phyloP scores from a whole-genome alignment of 768 basidiomycete species.

The Mycena metata region DNA sequence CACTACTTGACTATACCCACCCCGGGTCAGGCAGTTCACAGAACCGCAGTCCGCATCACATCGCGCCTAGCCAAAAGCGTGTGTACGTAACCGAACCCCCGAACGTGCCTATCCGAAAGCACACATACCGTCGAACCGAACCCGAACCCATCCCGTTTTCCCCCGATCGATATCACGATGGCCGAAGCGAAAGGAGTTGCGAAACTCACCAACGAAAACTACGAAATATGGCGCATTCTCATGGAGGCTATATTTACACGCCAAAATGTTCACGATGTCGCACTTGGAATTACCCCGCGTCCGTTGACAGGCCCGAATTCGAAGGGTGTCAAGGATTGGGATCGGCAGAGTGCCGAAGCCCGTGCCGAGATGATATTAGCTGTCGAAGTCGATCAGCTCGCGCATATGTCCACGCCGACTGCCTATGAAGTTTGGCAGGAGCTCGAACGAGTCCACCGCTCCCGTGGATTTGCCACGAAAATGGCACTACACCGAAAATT shows the following conservation, averaged over 20 bases:
- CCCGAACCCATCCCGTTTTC: too few relatives aligned
- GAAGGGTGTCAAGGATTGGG: conserved; percentile 23
- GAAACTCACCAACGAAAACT: conserved; percentile 29
- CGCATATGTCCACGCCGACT: conserved; percentile 32
- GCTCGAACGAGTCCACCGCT: conserved; percentile 41
- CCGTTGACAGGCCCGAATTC: conserved; percentile 9
- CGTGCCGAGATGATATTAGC: conserved; percentile 35
- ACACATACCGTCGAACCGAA: not conserved
- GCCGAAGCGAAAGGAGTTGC: conserved; percentile 15
- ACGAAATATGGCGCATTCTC: conserved; percentile 25
- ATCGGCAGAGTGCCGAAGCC: too few relatives aligned
- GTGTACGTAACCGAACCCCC: conserved; percentile 3
- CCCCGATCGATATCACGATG: too few relatives aligned
- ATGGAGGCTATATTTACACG: conserved; percentile 16
- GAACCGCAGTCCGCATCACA: too few relatives aligned
- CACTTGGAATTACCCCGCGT: not conserved
- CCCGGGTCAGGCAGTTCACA: too few relatives aligned
- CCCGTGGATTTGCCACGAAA: conserved; percentile 45
- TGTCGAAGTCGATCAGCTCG: conserved; percentile 42
- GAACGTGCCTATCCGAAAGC: conserved; percentile 11
- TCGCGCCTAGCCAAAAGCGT: conserved; percentile 13
- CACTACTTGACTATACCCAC: too few relatives aligned
- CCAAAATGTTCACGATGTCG: conserved; percentile 9
- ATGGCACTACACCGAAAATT: conserved; percentile 39
- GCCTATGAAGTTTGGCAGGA: conserved; percentile 41